Evolutionary conservation across 805 yeast genomes (phyloP).

Genomic region (Cyberlindnera galapagoensis): DNA sequence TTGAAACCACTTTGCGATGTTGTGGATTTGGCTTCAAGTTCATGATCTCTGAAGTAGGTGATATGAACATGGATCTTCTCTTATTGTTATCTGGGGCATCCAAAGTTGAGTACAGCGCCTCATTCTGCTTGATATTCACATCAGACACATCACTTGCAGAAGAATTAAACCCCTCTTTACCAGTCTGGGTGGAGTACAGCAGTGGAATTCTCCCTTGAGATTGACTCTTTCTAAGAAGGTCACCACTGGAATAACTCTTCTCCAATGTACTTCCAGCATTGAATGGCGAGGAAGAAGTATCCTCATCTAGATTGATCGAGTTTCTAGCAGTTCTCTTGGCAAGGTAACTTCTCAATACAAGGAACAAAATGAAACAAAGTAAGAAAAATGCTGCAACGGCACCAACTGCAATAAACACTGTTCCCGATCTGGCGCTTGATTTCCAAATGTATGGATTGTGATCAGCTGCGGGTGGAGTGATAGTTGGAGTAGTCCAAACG

Average conservation of each 20-base stretch:
- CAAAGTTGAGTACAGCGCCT: conserved; percentile 17
- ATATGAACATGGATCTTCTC: conserved; percentile 49
- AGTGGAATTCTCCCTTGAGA: conserved; percentile 17
- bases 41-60: conserved; percentile 76
- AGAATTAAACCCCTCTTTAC: conserved; percentile 2
- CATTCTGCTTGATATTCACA: conserved; percentile 4
- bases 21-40: conserved; percentile 26
- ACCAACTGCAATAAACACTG: conserved; percentile 81
- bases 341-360: conserved; percentile 38
- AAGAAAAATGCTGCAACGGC: conserved; percentile 55
- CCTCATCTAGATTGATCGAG: conserved; percentile 26
- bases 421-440: conserved; percentile 56
- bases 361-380: conserved; percentile 45
- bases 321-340: conserved; percentile 49
- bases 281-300: conserved; percentile 13
- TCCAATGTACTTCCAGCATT: conserved; percentile 9
- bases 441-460: conserved; percentile 60
- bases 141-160: conserved; percentile 15
- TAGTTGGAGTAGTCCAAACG: conserved; percentile 25
- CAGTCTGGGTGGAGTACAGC: conserved; percentile 11
- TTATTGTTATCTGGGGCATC: conserved; percentile 23
- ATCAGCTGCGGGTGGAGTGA: conserved; percentile 46
- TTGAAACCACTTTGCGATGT: conserved; percentile 12
- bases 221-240: conserved; percentile 8
- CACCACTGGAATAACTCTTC: conserved; percentile 5